Evolutionary conservation across 768 basidiomycete species (phyloP).

Genomic region (Pleurotus sapidus): DNA sequence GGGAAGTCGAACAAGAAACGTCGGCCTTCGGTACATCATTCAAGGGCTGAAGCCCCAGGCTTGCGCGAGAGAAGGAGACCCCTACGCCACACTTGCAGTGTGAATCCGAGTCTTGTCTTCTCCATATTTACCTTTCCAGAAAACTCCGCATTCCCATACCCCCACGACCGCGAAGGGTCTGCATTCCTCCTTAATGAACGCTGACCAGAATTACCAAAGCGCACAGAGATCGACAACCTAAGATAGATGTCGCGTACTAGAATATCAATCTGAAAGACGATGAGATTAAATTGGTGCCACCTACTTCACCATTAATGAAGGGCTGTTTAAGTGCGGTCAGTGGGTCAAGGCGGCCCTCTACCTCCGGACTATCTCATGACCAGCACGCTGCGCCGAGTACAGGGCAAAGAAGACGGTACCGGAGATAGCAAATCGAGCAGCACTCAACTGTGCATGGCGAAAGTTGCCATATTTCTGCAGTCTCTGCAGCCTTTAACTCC

Average conservation of each 20-base stretch:
- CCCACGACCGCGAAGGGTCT: too few relatives aligned
- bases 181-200: too few relatives aligned
- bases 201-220: too few relatives aligned
- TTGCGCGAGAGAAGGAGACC: too few relatives aligned
- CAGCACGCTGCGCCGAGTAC: neutral
- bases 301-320: neutral
- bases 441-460: neutral
- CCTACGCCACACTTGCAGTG: too few relatives aligned
- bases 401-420: neutral
- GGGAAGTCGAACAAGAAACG: neutral
- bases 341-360: neutral
- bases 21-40: neutral
- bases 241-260: too few relatives aligned
- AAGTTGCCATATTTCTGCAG: neutral
- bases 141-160: too few relatives aligned
- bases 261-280: too few relatives aligned
- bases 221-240: too few relatives aligned
- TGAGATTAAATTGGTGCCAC: too few relatives aligned
- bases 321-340: slow-evolving; percentile 3
- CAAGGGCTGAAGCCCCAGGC: neutral
- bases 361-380: neutral
- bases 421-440: slow-evolving; percentile 4
- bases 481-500: neutral
- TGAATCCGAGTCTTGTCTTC: too few relatives aligned
- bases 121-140: too few relatives aligned